A percentile compares a stretch with the other conserved stretches of the same genome.
Evolutionary conservation across 2,329 filamentous ascomycete species (phyloP).

Genomic region (Botrytis hyacinthi): DNA sequence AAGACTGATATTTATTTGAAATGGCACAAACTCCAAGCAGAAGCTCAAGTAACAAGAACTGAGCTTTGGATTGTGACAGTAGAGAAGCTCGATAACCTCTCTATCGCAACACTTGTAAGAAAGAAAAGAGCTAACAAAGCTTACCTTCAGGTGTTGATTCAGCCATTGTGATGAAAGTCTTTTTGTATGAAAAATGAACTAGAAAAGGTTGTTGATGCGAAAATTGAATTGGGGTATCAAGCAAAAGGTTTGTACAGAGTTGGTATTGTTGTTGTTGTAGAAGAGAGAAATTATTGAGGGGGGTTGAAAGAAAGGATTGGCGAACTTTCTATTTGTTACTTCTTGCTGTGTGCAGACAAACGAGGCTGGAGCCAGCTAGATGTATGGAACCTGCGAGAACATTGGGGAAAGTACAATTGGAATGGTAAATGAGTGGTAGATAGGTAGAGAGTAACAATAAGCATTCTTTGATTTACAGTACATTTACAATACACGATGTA

Average conservation of each 20-base stretch:
- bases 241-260: constrained; percentile 17
- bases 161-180: constrained; percentile 30
- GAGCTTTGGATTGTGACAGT: not conserved
- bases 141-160: constrained; percentile 36
- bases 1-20: not conserved
- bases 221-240: constrained; percentile 21
- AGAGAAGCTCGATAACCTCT: not conserved
- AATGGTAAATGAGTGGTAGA: not conserved
- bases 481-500: not conserved
- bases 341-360: constrained; percentile 13
- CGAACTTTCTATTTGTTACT: constrained; percentile 17
- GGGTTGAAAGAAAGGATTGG: constrained; percentile 9
- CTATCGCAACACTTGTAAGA: not conserved
- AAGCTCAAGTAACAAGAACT: not conserved
- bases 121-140: constrained; percentile 29
- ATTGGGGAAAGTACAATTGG: constrained; percentile 16
- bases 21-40: not conserved
- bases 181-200: not conserved
- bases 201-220: not conserved
- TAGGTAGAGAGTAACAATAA: not conserved
- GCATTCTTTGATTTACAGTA: not conserved
- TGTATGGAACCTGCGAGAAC: constrained; percentile 22
- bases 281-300: not conserved
- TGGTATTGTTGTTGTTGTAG: constrained; percentile 4
- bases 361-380: constrained; percentile 15